Evolutionary conservation across 106 monocot species (phyloP), one percentile per base, ranked within the genome.

Genomic region (Allium fistulosum): DNA sequence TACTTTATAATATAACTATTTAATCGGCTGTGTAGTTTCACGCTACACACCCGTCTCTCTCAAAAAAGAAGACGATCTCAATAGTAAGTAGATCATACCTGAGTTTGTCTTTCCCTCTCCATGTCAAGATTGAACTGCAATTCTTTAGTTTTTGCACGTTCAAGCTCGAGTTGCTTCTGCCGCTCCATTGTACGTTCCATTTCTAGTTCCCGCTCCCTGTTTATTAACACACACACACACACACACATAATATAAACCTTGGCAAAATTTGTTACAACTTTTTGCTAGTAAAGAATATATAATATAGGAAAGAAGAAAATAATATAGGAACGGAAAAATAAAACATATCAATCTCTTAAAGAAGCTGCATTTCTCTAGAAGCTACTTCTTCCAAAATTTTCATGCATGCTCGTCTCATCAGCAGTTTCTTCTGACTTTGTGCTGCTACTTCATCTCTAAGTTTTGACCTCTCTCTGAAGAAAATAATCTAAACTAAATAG

Each of bases 321-420:
- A n/a, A n/a, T n/a, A n/a, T n/a, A n/a, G n/a, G n/a, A n/a, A n/a
- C n/a, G n/a, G n/a, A n/a, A n/a, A n/a, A n/a, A n/a, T n/a, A n/a
- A n/a, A n/a, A n/a, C 97, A 86, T 92, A 65, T 97, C 97, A 76
- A 97, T 86, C 70, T 87, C 89, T 75, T 92, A 82, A 28, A 92
- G 66, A 63, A 97, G 92, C 61, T 92, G 82, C 89, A 84, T 84
- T 77, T 97, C 97, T 45, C 75, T 74, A 50, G 78, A 79, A 62
- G 84, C 69, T 60, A 77, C 72, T 66, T 89, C 97, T 74, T 97
- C 92, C 71, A 97, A 77, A 70, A 63, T 74, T 17, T 89, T 97
- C 68, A 87, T 82, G 16, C 97, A 86, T 9, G 63, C 69, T 51
- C 59, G 86, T 64, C 78, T 80, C 56, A n/a, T n/a, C n/a, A n/a